Evolutionary conservation across 305 asterid genomes (phyloP).

Genomic region (Rubia balearica): DNA sequence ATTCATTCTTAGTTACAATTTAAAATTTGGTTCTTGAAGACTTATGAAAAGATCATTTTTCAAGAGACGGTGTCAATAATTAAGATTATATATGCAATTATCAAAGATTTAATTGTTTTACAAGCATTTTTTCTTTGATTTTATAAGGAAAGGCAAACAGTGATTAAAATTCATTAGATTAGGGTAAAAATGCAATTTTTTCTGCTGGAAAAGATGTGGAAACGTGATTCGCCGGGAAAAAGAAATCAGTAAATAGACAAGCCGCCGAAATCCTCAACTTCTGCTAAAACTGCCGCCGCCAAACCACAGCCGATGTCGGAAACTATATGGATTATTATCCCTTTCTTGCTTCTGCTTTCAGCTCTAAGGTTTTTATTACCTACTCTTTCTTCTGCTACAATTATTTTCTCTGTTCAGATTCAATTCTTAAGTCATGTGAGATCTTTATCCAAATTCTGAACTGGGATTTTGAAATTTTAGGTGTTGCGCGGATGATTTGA

Average conservation of each 20-base stretch:
- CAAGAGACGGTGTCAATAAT: no score
- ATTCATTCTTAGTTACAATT: no score
- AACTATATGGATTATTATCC: constrained; percentile 23
- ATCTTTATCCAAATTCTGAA: background rate
- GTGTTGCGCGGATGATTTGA: constrained; percentile 30
- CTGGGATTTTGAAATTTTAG: constrained; percentile 19
- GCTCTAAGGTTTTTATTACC: constrained; percentile 7
- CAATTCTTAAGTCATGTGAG: background rate
- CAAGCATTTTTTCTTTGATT: no score
- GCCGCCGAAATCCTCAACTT: background rate
- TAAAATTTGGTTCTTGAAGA: no score
- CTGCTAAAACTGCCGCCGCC: background rate
- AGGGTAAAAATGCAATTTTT: background rate
- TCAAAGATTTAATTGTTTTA: no score
- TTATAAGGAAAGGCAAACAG: no score
- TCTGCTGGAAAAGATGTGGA: background rate
- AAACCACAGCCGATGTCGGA: constrained; percentile 11
- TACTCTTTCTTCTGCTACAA: constrained; percentile 5
- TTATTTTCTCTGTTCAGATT: background rate
- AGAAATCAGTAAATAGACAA: background rate
- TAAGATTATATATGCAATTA: no score
- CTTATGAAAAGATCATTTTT: no score
- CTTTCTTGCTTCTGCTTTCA: constrained; percentile 32
- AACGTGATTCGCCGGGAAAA: background rate
- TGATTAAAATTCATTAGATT: no score